These are phyloP conservation scores for Gracilaria vermiculophylla DNA, from an alignment of 23 red algal genomes.

Conservation along the genomic window DNA sequence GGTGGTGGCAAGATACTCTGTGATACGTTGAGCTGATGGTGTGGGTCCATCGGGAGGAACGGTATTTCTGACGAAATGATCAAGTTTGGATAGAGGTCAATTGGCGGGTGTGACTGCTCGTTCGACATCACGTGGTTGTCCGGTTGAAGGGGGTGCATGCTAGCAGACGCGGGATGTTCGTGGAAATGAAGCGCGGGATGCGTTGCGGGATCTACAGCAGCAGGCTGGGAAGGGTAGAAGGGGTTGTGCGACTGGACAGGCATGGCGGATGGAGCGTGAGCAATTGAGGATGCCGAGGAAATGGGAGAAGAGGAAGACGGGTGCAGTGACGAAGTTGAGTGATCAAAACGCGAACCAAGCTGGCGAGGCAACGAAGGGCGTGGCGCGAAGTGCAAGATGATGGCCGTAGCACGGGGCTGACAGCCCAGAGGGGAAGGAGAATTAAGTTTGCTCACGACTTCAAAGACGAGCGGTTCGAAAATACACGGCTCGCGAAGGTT, in stretches of 20 bases:
- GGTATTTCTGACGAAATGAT: background rate
- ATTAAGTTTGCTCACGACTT: no score
- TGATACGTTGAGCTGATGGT: no score
- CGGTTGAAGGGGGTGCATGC: background rate
- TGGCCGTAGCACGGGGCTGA: slow-evolving; percentile 19
- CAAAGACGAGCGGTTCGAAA: no score
- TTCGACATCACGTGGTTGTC: background rate
- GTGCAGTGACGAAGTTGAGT: no score
- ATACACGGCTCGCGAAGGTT: no score
- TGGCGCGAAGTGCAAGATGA: slow-evolving; percentile 10
- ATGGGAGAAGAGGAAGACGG: no score
- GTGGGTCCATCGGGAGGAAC: background rate
- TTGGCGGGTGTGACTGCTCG: background rate
- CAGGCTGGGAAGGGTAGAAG: background rate
- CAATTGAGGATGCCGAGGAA: no score
- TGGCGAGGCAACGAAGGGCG: slow-evolving; percentile 27
- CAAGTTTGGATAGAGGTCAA: background rate
- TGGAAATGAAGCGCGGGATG: background rate
- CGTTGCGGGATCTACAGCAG: background rate
- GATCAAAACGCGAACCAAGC: background rate
- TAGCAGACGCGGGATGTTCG: background rate
- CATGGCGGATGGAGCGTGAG: no score
- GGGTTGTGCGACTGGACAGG: background rate
- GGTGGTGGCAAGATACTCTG: no score
- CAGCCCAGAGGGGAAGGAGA: background rate